Percentiles rank a stretch among this genome's conserved stretches.
Conservation (phyloP, 2,329 filamentous ascomycete genomes). For the Fusarium keratoplasticum region DNA sequence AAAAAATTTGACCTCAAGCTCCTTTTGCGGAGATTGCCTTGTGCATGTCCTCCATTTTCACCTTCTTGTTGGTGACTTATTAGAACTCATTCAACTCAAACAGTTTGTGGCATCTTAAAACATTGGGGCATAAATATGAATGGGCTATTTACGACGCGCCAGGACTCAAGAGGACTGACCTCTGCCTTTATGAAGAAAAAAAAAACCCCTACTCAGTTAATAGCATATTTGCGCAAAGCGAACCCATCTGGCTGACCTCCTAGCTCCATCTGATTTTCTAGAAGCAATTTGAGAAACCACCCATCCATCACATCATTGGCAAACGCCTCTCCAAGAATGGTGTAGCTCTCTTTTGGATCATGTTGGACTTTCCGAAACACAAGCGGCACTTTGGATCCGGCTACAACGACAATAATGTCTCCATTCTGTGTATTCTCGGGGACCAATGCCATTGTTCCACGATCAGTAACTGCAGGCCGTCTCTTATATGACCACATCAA, state of each 20-base stretch:
- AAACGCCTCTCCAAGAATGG: not conserved
- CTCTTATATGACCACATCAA: not conserved
- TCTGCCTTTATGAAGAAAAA: too few species aligned
- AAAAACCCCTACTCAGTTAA: not conserved
- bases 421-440: not conserved
- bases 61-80: too few species aligned
- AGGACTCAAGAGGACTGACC: too few species aligned
- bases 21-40: too few species aligned
- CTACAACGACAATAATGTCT: not conserved
- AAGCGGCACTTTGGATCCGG: not conserved
- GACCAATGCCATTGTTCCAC: not conserved
- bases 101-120: too few species aligned
- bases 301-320: not conserved
- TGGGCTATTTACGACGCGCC: too few species aligned
- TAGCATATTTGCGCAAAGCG: not conserved
- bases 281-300: not conserved
- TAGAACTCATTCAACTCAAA: too few species aligned
- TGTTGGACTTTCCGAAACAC: not conserved
- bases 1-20: not conserved
- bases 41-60: too few species aligned
- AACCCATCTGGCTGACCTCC: not conserved
- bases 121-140: too few species aligned
- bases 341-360: not conserved
- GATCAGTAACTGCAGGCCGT: not conserved
- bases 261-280: not conserved